Evolutionary conservation across 2,329 filamentous ascomycete species (phyloP), one percentile per base, ranked within the genome.

Genomic region (Huntiella omanensis): DNA sequence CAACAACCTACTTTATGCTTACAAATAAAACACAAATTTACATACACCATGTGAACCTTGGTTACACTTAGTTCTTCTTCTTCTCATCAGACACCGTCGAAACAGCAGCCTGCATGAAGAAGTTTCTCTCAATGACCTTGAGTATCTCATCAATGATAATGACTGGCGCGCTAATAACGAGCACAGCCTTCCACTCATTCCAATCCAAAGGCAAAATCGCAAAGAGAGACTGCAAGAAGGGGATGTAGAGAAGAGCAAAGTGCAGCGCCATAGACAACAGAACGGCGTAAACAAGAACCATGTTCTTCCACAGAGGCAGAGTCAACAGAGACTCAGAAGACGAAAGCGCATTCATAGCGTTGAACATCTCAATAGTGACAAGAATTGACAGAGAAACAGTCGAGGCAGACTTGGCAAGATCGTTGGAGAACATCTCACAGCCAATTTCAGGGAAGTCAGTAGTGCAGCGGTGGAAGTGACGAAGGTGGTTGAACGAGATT

Each of bases 281-380:
- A 58, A 98, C 94, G 52, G 91, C 92, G 56, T 93, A 94, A 47
- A 98, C 84, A 13, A 98, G 78, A 72, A 94, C 91, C 80, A 94
- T 91, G 67, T 98, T 98, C 59, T 88, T 77, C 88, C 88, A 95
- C n/a, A 98, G 69, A 7, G 87, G 88, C 52, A 98, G 74, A 2
- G 87, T 95, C 47, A 98, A 64, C 10, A 98, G 76, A 12, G 84
- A 93, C 64, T 98, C 91, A 62, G 84, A 93, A 1, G 86, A 94
- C 1, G 86, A 95, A 32, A 98, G 73, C 0, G 88, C 91, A 59
- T 98, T 98, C 81, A 96, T 88, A 55, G 91, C 91, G 64, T 98
- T 98, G 60, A 98, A 75, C 91, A 98, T 98, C 67, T 98, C 91
- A 58, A 98, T 96, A 50, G 95, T 86, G 40, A 98, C 91, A 13